Conservation (phyloP, 345 rosid species). For the Hirschfeldia incana region DNA sequence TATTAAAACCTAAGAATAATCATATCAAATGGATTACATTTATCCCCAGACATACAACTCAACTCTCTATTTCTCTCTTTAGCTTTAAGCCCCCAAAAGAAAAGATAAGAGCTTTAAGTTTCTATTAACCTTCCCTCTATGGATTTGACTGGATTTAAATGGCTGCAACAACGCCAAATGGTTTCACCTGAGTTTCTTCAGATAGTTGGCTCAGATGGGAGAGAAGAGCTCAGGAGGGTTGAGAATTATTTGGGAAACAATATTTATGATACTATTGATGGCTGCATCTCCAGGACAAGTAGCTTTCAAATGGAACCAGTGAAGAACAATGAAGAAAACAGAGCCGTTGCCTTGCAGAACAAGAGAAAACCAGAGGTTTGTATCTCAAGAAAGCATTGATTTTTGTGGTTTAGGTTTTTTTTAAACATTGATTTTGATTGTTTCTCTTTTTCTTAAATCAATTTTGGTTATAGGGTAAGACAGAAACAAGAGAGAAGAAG, state of each 20-base stretch:
- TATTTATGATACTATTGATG: background rate
- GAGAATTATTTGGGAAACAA: background rate
- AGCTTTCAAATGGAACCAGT: background rate
- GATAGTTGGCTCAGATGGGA: background rate
- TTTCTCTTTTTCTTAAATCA: background rate
- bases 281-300: background rate
- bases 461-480: background rate
- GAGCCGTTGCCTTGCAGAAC: background rate
- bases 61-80: background rate
- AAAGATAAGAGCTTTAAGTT: background rate
- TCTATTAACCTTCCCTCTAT: background rate
- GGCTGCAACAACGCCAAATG: background rate
- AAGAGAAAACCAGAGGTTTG: background rate
- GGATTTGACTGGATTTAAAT: background rate
- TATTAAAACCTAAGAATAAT: background rate
- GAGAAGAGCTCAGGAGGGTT: background rate
- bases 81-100: background rate
- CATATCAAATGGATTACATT: background rate
- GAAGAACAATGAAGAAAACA: background rate
- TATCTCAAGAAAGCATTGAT: background rate
- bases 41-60: background rate
- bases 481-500: background rate
- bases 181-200: background rate
- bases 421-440: background rate
- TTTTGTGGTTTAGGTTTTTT: background rate